These are phyloP conservation scores for Centella asiatica DNA, from an alignment of 129 eudicot genomes.

Conservation along the genomic window DNA sequence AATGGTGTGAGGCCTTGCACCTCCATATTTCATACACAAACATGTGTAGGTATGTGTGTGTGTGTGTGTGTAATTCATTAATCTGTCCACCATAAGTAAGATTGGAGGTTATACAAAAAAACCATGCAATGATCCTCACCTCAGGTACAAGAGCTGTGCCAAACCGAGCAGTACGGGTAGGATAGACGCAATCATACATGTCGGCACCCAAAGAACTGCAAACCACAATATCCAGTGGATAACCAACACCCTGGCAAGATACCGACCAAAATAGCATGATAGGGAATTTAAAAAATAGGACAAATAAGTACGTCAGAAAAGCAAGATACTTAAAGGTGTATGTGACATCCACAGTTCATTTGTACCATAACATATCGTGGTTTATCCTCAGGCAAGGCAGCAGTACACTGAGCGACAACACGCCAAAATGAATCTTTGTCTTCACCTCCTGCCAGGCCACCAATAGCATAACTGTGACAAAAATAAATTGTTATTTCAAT, in stretches of 20 bases:
- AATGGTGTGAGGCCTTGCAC: too few relatives aligned
- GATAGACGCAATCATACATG: constrained; percentile 94
- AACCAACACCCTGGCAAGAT: constrained; percentile 74
- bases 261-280: constrained; percentile 8
- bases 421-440: constrained; percentile 99
- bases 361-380: constrained; percentile 97
- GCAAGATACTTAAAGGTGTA: neutral
- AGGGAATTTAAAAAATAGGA: neutral
- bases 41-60: too few relatives aligned
- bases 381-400: constrained; percentile 86
- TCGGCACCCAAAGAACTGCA: constrained; percentile 99
- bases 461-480: constrained; percentile 89
- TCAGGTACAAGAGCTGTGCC: constrained; percentile 97
- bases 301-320: neutral
- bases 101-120: neutral
- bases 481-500: constrained; percentile 24
- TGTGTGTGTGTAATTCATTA: too few relatives aligned
- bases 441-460: constrained; percentile 99
- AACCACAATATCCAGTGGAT: constrained; percentile 94
- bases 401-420: constrained; percentile 98
- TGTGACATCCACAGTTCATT: neutral
- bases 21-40: too few relatives aligned
- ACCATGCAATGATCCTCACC: constrained; percentile 27
- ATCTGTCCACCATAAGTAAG: too few relatives aligned
- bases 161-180: constrained; percentile 96